Evolutionary conservation across 345 rosid species (phyloP).

Genomic region (Cardamine resedifolia): DNA sequence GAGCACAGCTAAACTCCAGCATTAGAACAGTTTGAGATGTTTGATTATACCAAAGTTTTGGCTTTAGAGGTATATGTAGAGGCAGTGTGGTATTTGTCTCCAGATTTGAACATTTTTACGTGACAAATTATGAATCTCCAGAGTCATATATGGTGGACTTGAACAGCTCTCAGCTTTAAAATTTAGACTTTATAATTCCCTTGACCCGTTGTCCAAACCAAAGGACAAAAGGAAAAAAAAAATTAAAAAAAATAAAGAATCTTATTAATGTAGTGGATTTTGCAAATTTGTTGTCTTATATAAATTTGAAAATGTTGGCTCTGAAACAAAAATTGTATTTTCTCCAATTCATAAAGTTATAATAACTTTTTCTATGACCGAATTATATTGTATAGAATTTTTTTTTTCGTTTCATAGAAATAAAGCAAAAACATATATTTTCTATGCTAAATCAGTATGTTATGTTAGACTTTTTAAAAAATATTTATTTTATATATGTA

Average conservation of each 20-base stretch:
- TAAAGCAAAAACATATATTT: not conserved
- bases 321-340: not conserved
- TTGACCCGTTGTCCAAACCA: conserved; percentile 24
- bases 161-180: not conserved
- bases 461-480: too few relatives aligned
- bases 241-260: not conserved
- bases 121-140: conserved; percentile 4
- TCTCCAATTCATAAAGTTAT: not conserved
- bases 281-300: not conserved
- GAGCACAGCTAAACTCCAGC: conserved; percentile 21
- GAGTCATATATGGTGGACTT: conserved; percentile 18
- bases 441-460: too few relatives aligned
- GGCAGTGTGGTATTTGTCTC: conserved; percentile 21
- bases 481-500: not conserved
- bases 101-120: conserved; percentile 3
- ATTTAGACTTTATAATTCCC: not conserved
- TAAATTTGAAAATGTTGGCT: not conserved
- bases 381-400: not conserved
- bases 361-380: not conserved
- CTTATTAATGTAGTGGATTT: not conserved
- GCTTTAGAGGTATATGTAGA: conserved; percentile 21
- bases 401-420: not conserved
- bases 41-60: conserved; percentile 4
- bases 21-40: conserved; percentile 20
- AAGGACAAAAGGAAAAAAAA: conserved; percentile 8